phyloP scores from a whole-genome alignment of 768 basidiomycete species.

The Russula virescens region DNA sequence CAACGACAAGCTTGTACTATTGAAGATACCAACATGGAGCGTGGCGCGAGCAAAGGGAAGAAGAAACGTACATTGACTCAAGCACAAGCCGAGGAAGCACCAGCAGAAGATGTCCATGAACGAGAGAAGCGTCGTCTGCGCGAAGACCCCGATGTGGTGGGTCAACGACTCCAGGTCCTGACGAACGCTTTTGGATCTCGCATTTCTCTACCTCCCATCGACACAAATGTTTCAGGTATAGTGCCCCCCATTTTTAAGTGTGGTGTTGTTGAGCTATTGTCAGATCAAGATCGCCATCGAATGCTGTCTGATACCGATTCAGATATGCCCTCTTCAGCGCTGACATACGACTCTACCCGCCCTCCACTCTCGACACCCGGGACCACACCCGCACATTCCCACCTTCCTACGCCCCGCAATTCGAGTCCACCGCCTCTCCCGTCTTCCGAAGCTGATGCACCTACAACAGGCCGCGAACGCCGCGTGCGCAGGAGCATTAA shows the following conservation, averaged over 20 bases:
- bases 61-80: constrained; percentile 42
- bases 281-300: constrained; percentile 18
- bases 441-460: constrained; percentile 27
- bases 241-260: not conserved
- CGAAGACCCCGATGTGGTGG: constrained; percentile 38
- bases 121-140: constrained; percentile 30
- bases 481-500: constrained; percentile 73
- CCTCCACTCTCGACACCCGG: constrained; percentile 40
- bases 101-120: constrained; percentile 30
- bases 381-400: constrained; percentile 38
- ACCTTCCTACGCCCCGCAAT: constrained; percentile 41
- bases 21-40: constrained; percentile 35
- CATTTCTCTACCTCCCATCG: constrained; percentile 32
- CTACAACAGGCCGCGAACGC: constrained; percentile 40
- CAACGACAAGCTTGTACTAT: constrained; percentile 31
- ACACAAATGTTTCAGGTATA: constrained; percentile 36
- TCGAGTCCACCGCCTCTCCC: constrained; percentile 30
- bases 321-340: constrained; percentile 26
- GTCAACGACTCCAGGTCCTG: constrained; percentile 54
- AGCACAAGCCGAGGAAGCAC: constrained; percentile 30
- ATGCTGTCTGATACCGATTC: constrained; percentile 19
- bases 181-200: constrained; percentile 50
- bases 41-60: constrained; percentile 43
- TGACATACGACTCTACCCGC: constrained; percentile 32
- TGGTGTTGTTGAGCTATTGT: constrained; percentile 21